Evolutionary conservation across 2,329 filamentous ascomycete genomes (phyloP), one percentile per base, ranked within the genome.

Genomic region (Hypoxylon sp.): DNA sequence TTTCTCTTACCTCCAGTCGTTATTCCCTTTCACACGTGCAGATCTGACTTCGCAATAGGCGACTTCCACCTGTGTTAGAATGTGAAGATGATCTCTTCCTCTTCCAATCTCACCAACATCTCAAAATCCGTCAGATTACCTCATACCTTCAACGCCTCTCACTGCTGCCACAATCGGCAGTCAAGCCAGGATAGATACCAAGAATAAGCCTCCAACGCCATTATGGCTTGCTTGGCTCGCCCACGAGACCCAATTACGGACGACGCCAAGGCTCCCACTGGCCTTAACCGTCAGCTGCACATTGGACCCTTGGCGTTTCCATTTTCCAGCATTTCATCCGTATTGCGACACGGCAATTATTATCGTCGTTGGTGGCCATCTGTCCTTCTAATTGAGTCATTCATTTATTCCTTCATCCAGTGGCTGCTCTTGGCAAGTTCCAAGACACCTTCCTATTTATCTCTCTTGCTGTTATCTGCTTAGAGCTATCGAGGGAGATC

Each of bases 261-360:
- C 55, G 42, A 60, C 55, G 68, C 68, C 68, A 70, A 70, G 68
- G 27, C 37, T 70, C 46, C 31, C 58, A 54, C 46, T 62, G 58
- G 47, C 65, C 65, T 63, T 67, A 59, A 50, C 46, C 55, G 55
- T 58, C 54, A 65, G 52, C 54, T 68, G 24, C 60, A 32, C 60
- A 59, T 65, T 54, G 24, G 29, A 63, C 53, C 47, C 61, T 53
- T 66, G 55, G 61, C 32, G 32, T 19, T 67, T 62, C 58, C 48
- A 66, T 55, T 68, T 63, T 65, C 32, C 47, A 57, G 50, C 42
- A 71, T 57, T 70, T 71, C 68, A 67, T 64, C 68, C 68, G 62
- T 39, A 32, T 47, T 62, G 50, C 57, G 68, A 46, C 58, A 66
- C 68, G 68, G 68, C 68, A 68, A 60, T 68, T 68, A 46, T 50